Evolutionary conservation across 805 yeast genomes (phyloP).

Genomic region (Barnettozyma pratensis): DNA sequence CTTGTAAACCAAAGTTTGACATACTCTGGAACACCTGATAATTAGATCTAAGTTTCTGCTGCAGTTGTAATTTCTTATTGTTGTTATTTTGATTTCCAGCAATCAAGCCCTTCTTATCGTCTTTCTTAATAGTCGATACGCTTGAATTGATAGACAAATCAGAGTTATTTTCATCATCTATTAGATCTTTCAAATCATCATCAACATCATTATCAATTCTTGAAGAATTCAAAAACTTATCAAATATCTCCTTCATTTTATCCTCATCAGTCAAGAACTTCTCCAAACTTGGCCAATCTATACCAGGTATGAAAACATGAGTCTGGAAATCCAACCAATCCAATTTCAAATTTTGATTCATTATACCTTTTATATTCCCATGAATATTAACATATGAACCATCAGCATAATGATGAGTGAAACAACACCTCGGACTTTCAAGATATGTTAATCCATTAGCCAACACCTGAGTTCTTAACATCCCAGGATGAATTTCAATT

Average conservation of each 20-base stretch:
- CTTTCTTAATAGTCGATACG: conserved; percentile 3
- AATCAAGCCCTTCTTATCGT: background rate
- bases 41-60: conserved; percentile 30
- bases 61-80: conserved; percentile 16
- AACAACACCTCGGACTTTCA: conserved; percentile 45
- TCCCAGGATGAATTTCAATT: conserved; percentile 46
- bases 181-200: background rate
- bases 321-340: conserved; percentile 67
- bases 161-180: conserved; percentile 1
- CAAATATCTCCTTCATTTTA: conserved; percentile 16
- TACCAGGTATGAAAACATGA: conserved; percentile 40
- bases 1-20: conserved; percentile 58
- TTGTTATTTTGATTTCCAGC: background rate
- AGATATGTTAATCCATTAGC: conserved; percentile 49
- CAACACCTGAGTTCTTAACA: conserved; percentile 46
- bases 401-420: conserved; percentile 54
- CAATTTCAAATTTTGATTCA: conserved; percentile 57
- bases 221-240: background rate
- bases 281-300: conserved; percentile 43
- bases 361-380: conserved; percentile 57
- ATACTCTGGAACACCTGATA: conserved; percentile 43
- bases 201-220: background rate
- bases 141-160: background rate
- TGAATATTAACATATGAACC: conserved; percentile 63
- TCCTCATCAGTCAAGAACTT: conserved; percentile 30